These are phyloP conservation scores for Verruconis gallopava DNA, from an alignment of 2,329 filamentous ascomycete genomes.

Conservation along the genomic window DNA sequence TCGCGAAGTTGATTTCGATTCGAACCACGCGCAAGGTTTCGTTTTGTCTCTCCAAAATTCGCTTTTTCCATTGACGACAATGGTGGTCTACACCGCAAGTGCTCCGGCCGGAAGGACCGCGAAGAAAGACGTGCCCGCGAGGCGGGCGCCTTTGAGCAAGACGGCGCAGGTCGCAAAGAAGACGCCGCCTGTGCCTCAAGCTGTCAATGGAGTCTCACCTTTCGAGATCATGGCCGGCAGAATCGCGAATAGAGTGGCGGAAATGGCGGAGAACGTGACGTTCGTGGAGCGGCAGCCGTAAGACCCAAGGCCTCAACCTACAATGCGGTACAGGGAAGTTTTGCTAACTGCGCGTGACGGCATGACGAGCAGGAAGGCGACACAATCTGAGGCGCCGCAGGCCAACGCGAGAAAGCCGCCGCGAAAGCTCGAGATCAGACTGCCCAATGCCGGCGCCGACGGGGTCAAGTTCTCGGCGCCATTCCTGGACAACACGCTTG, in stretches of 20 bases:
- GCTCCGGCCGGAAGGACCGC: not conserved
- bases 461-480: constrained; percentile 38
- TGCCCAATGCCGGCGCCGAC: constrained; percentile 24
- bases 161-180: constrained; percentile 8
- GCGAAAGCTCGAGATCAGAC: constrained; percentile 37
- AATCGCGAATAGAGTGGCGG: constrained; percentile 38
- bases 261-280: constrained; percentile 41
- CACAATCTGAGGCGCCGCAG: not conserved
- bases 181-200: constrained; percentile 7
- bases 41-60: no score
- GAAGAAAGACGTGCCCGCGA: not conserved
- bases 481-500: constrained; percentile 39
- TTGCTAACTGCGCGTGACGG: not conserved
- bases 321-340: not conserved
- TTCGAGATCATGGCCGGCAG: constrained; percentile 39
- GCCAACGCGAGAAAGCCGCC: constrained; percentile 26
- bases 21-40: no score
- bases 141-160: constrained; percentile 1
- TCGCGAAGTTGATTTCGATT: no score
- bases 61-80: no score
- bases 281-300: constrained; percentile 21
- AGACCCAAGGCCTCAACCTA: constrained; percentile 11
- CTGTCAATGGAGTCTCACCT: constrained; percentile 24
- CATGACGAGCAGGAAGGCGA: not conserved
- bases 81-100: not conserved